Evolutionary conservation across 441 rosid genomes (phyloP), one percentile per base, ranked within the genome.

Genomic region (Corymbia calophylla): DNA sequence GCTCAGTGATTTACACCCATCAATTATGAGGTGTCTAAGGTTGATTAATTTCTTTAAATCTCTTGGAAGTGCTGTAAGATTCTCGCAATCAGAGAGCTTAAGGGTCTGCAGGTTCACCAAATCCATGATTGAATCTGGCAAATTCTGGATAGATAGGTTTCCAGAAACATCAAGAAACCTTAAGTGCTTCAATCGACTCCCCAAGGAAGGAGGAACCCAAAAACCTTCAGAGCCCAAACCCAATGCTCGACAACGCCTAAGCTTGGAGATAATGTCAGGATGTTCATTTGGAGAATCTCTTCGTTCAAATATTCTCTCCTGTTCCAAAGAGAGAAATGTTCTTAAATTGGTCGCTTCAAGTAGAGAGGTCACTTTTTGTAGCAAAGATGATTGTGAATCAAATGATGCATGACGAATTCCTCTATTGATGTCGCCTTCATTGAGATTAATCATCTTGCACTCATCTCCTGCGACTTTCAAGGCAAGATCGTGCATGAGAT

Each of bases 21-120:
- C 62, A 56, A 56, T 23, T 56, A 23, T 4, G 62, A 56, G 62
- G 6, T 56, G 62, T 56, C 13, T 56, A 23, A 56, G 62, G 62
- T 56, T 23, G 29, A 23, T 1, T 56, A 4, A 56, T 56, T 56
- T 23, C 13, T 56, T 56, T 5, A 56, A 4, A 23, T 56, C 13
- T 23, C 62, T 56, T 23, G 62, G 62, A 56, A 56, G 62, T 9
- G 29, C 23, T 56, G 29, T 56, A 9, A 56, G 62, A 0, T 56
- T 0, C 1, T 0, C 0, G 5, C 62, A 56, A 0, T 9, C 0
- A 9, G 13, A 56, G 62, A 56, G 62, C 29, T 56, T 23, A 9
- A 56, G 62, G 29, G 29, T 56, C 0, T 56, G 13, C 2, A 21
- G 0, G 29, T 56, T 56, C 13, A 56, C 62, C 29, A 56, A 56